phyloP scores from a whole-genome alignment of 2,329 filamentous ascomycete genomes.

The Eutypella sp. region DNA sequence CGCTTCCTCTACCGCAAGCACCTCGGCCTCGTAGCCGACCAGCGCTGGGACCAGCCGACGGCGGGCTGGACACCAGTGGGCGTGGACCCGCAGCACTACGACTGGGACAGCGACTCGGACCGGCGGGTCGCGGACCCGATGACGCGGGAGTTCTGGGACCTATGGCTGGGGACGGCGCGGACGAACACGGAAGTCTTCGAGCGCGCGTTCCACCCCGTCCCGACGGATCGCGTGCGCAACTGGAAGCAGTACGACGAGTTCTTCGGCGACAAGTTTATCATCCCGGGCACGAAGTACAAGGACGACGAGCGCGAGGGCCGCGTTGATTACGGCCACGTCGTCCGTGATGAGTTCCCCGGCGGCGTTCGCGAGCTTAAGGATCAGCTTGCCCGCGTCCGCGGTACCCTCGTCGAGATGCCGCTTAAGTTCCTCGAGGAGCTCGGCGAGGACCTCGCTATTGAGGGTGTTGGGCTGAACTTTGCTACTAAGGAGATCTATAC shows the following conservation, averaged over 20 bases:
- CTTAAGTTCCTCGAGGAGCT: slow-evolving; percentile 77
- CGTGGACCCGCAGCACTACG: slow-evolving; percentile 65
- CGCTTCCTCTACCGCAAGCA: slow-evolving; percentile 89
- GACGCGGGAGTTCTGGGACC: slow-evolving; percentile 57
- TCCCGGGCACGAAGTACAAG: slow-evolving; percentile 39
- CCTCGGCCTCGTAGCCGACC: slow-evolving; percentile 73
- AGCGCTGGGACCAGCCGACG: slow-evolving; percentile 61
- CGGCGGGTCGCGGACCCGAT: slow-evolving; percentile 71
- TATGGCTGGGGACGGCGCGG: slow-evolving; percentile 70
- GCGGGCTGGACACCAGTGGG: slow-evolving; percentile 69
- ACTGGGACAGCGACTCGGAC: slow-evolving; percentile 65
- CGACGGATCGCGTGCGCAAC: slow-evolving; percentile 60
- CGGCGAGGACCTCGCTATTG: slow-evolving; percentile 73
- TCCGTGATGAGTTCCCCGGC: slow-evolving; percentile 70
- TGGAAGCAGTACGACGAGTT: slow-evolving; percentile 73
- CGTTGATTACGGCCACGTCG: slow-evolving; percentile 83
- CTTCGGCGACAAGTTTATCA: slow-evolving; percentile 62
- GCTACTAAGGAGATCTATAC: slow-evolving; percentile 72
- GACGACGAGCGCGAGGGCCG: slow-evolving; percentile 38
- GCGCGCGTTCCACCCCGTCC: slow-evolving; percentile 76
- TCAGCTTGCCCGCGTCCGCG: slow-evolving; percentile 60
- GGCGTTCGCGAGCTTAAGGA: slow-evolving; percentile 71
- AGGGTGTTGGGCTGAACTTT: slow-evolving; percentile 67
- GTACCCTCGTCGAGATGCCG: slow-evolving; percentile 83
- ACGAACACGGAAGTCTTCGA: slow-evolving; percentile 78